Evolutionary conservation across 495 filamentous ascomycete genomes (phyloP).

Genomic region (Aspergillus ellipticus): DNA sequence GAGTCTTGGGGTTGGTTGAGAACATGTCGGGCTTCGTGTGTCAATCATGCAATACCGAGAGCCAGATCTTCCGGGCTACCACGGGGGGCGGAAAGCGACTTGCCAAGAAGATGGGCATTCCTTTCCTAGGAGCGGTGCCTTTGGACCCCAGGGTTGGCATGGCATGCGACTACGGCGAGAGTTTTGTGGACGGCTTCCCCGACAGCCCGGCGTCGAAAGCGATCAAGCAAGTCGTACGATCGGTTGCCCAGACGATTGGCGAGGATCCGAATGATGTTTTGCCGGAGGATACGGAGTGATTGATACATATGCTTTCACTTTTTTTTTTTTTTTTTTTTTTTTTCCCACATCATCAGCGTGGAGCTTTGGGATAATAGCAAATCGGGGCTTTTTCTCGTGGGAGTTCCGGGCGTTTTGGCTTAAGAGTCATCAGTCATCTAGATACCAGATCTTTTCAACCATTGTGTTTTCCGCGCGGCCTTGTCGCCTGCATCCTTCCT

Average conservation of each 20-base stretch:
- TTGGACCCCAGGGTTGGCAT: slow-evolving; percentile 92
- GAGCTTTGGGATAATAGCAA: slow-evolving; percentile 9
- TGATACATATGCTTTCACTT: slow-evolving; percentile 8
- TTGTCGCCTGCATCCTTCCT: background rate
- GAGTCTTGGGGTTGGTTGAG: slow-evolving; percentile 84
- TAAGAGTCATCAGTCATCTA: slow-evolving; percentile 7
- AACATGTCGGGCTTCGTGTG: slow-evolving; percentile 98
- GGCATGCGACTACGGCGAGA: slow-evolving; percentile 95
- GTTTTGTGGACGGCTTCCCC: slow-evolving; percentile 89
- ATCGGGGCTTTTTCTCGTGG: slow-evolving; percentile 1
- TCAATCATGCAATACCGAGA: slow-evolving; percentile 75
- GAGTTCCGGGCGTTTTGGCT: slow-evolving; percentile 10
- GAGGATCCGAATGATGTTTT: slow-evolving; percentile 43
- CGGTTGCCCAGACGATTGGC: slow-evolving; percentile 62
- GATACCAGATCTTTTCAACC: slow-evolving; percentile 13
- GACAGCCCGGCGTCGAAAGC: slow-evolving; percentile 85
- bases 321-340: slow-evolving; percentile 19
- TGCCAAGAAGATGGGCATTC: slow-evolving; percentile 79
- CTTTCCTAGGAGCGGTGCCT: slow-evolving; percentile 87
- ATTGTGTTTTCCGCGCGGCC: background rate
- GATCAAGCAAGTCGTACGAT: slow-evolving; percentile 69
- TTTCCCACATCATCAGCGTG: slow-evolving; percentile 10
- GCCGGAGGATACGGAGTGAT: slow-evolving; percentile 33
- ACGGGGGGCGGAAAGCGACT: slow-evolving; percentile 81
- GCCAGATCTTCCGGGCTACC: slow-evolving; percentile 84